A percentile compares a stretch with the other conserved stretches of the same genome.
These are phyloP conservation scores for Entelexis paramagnoliae DNA, from an alignment of 1,139 yeast genomes.

Conservation along the genomic window DNA sequence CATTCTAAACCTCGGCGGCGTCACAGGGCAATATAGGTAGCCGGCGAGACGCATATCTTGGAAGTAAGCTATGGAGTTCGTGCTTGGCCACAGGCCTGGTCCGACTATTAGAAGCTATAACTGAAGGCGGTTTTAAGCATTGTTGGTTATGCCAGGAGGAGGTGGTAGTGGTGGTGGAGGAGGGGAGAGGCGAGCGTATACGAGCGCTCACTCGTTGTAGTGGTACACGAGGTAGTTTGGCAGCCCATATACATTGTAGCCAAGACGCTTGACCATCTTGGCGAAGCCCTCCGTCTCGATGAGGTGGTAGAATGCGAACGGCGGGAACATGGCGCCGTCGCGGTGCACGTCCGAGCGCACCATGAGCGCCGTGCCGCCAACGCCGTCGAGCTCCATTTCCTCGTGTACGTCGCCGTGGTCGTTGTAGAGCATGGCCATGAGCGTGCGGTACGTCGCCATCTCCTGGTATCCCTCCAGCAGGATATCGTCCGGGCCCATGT, in stretches of 20 bases:
- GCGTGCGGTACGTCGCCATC: conserved; percentile 86
- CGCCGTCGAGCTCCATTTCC: conserved; percentile 79
- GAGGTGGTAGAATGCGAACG: conserved; percentile 91
- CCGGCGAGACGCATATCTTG: too few species aligned
- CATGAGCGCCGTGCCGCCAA: conserved; percentile 87
- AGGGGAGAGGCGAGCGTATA: background rate
- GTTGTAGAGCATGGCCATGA: conserved; percentile 84
- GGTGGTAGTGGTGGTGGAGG: too few species aligned
- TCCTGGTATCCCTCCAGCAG: conserved; percentile 84
- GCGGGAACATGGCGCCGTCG: conserved; percentile 99
- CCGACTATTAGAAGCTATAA: too few species aligned
- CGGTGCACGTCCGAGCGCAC: conserved; percentile 97
- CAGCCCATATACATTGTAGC: conserved; percentile 81
- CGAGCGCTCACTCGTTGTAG: conserved; percentile 28
- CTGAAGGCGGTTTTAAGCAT: too few species aligned
- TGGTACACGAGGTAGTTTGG: conserved; percentile 93
- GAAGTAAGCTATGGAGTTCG: too few species aligned
- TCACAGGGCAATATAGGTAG: too few species aligned
- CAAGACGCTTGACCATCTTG: conserved; percentile 90
- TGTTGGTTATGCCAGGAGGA: background rate
- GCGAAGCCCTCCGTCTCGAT: conserved; percentile 98
- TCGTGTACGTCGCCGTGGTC: conserved; percentile 48
- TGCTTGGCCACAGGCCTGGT: too few species aligned
- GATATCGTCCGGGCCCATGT: conserved; percentile 76
- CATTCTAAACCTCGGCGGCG: too few species aligned